Evolutionary conservation across 1,284 basidiomycete species (phyloP), one percentile per base, ranked within the genome.

Genomic region (Polyporus tsugae): DNA sequence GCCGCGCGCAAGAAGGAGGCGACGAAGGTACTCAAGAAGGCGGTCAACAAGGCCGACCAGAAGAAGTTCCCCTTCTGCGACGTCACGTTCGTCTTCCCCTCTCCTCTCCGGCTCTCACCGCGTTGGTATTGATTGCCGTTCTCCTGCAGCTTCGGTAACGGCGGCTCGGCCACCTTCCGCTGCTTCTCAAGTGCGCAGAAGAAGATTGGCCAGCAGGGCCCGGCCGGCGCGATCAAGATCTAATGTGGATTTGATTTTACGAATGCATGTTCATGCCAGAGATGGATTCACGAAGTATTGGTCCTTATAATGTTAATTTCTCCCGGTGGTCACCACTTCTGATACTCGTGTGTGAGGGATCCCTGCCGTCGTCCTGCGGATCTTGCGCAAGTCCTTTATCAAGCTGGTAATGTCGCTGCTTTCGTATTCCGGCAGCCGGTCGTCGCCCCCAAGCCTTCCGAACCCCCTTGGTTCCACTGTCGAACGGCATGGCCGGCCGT

Each of bases 221-320:
- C 46, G 11, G 46, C 46, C 46, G 46, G 46, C 46, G 46, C 46
- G 46, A 13, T 52, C 46, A 25, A 25, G 46, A 52, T 52, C 46
- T 52, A 52, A 52, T 52, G 46, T 52, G 46, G 46, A 52, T 52
- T 25, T 52, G 46, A 52, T 25, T 13, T 25, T 52, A 52, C 46
- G 46, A 25, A 25, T 13, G 46, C 46, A 52, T 52, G 46, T 52
- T 52, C 46, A 52, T 52, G 46, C 46, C 22, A 52, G 46, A 29
- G 46, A 25, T 52, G 46, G 46, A 25, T 52, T 25, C 22, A 42
- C 46, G 46, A 52, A 52, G 46, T 29, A 25, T 25, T 25, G 46
- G 46, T 52, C 46, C 13, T 42, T 42, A 42, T 25, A 52, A 52
- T 52, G 46, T 52, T 52, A 17, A 25, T 25, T 52, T 52, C 22